Evolutionary conservation across 2,329 filamentous ascomycete species (phyloP), one percentile per base, ranked within the genome.

Genomic region (Fusarium incarnatum): DNA sequence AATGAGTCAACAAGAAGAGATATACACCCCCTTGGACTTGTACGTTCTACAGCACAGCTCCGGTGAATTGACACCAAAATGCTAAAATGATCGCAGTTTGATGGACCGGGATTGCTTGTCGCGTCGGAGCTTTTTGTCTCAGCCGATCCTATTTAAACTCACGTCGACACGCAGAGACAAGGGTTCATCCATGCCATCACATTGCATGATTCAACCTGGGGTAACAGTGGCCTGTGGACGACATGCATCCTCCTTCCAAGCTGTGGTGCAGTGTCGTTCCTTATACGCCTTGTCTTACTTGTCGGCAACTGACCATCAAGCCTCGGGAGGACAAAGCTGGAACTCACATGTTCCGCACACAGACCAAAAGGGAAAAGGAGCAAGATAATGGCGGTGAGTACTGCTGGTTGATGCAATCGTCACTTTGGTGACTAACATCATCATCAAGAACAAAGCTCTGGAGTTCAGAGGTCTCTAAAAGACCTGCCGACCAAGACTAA

Each of bases 141-240:
- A 57, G 58, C 46, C 71, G 64, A 71, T 69, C 58, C 37, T 37
- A 42, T 55, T 52, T 58, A 55, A 71, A 56, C 58, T 64, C 45
- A 47, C 10, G 23, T 55, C 22, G 40, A 56, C 42, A 47, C 55
- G 44, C 15, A 25, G 30, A 45, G n/a, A 37, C 11, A 55, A 70
- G 57, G 67, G 58, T 45, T 64, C 16, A 50, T 44, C 58, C 53
- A 65, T 66, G 42, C 28, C 20, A 28, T 42, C 42, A 27, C 25
- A 18, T 22, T 27, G 32, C 28, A 37, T 28, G 37, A 46, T 30
- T 23, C 22, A 18, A 18, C 25, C 44, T 45, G 46, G 37, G n/a
- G 53, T 27, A 18, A 52, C 15, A 9, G 18, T 34, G 28, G 40
- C 53, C 55, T 44, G 41, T 47, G 54, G 61, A 46, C 27, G 22